phyloP scores from a whole-genome alignment of 257 asterid species.

The Capsicum pubescens region DNA sequence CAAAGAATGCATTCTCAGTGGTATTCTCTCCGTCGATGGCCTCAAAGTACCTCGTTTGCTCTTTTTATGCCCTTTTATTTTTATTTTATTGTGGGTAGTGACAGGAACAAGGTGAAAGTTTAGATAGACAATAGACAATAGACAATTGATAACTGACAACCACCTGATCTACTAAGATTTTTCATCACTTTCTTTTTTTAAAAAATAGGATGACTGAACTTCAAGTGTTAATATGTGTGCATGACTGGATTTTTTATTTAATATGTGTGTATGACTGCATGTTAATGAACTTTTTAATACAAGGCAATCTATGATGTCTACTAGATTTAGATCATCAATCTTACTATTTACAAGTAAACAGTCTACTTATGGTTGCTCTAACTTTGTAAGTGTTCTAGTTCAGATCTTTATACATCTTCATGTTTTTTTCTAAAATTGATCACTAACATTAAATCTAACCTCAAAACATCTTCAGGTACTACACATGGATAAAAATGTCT shows the following conservation, averaged over 20 bases:
- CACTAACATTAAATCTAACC: neutral
- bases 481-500: slow-evolving; percentile 96
- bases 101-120: too few species aligned
- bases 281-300: too few species aligned
- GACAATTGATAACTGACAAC: too few species aligned
- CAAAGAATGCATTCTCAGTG: slow-evolving; percentile 91
- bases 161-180: too few species aligned
- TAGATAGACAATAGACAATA: too few species aligned
- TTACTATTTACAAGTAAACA: neutral
- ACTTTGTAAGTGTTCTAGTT: neutral
- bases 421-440: neutral
- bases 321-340: neutral
- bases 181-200: too few species aligned
- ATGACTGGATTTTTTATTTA: neutral
- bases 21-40: slow-evolving; percentile 91
- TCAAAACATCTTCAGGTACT: slow-evolving; percentile 55
- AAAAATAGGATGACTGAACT: too few species aligned
- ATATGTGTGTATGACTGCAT: too few species aligned
- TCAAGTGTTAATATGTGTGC: neutral
- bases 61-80: neutral
- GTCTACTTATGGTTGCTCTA: neutral
- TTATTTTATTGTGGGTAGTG: too few species aligned
- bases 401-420: neutral
- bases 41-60: slow-evolving; percentile 55
- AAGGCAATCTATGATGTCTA: neutral